Evolutionary conservation across 2,329 filamentous ascomycete genomes (phyloP).

Genomic region (Trichoderma sp.): DNA sequence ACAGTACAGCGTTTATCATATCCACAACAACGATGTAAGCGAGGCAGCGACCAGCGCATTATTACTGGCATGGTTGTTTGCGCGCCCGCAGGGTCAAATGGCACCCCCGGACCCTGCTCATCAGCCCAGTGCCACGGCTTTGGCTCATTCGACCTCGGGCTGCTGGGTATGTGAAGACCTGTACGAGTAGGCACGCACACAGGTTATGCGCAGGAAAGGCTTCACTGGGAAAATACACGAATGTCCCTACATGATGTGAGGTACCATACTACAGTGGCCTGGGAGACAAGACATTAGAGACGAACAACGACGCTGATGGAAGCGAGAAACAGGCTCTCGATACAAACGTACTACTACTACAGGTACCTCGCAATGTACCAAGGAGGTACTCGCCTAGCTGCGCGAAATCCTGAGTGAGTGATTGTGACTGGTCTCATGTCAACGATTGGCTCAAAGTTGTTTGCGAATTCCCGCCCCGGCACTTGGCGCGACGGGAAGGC

Average conservation of each 20-base stretch:
- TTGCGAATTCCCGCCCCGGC: neutral
- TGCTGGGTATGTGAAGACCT: neutral
- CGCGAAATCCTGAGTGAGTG: neutral
- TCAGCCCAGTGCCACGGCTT: neutral
- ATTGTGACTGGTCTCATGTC: neutral
- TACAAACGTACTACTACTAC: too few species aligned
- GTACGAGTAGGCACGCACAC: neutral
- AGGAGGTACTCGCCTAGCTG: neutral
- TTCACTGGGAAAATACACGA: neutral
- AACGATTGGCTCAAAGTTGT: neutral
- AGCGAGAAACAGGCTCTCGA: neutral
- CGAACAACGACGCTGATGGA: neutral
- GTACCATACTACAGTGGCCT: neutral
- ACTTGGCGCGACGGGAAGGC: neutral
- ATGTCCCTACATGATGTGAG: neutral
- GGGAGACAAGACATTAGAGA: neutral
- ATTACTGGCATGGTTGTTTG: neutral
- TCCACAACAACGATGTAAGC: neutral
- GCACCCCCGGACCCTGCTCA: neutral
- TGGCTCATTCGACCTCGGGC: neutral
- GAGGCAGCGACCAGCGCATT: neutral
- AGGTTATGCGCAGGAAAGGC: neutral
- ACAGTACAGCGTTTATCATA: neutral
- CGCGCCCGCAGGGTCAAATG: slow-evolving; percentile 4
- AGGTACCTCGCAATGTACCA: neutral